Percentiles rank a stretch among this genome's conserved stretches.
phyloP scores from a whole-genome alignment of 2,329 filamentous ascomycete genomes.

The Chaetoscypha palmicola region DNA sequence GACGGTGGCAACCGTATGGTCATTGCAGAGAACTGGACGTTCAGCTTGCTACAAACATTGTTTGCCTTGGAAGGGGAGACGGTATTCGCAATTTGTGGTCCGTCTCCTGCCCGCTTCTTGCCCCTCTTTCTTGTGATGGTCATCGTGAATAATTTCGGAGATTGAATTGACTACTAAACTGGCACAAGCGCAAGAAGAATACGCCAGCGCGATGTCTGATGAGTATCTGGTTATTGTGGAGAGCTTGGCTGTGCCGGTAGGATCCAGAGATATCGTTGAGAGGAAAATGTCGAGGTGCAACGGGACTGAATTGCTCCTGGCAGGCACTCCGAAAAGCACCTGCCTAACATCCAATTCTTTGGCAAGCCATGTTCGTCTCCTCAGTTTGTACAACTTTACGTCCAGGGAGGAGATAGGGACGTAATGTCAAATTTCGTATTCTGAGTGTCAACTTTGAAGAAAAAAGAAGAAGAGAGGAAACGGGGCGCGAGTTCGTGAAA shows the following conservation, averaged over 20 bases:
- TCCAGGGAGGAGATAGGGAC: conserved; percentile 39
- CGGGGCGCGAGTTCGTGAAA: conserved; percentile 1
- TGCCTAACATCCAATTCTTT: conserved; percentile 31
- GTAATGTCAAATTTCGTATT: conserved; percentile 53
- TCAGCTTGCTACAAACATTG: too few relatives aligned
- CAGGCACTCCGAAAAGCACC: conserved; percentile 24
- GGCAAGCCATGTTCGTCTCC: conserved; percentile 38
- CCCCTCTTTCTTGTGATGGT: background rate
- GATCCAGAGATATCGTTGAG: background rate
- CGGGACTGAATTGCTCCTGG: conserved; percentile 28
- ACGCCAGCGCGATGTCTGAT: background rate
- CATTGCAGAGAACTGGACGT: too few relatives aligned
- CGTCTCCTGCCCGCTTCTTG: too few relatives aligned
- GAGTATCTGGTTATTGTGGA: background rate
- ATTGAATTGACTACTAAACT: too few relatives aligned
- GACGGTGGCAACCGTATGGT: too few relatives aligned
- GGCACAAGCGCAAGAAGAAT: too few relatives aligned
- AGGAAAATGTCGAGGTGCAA: conserved; percentile 28
- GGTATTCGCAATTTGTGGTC: too few relatives aligned
- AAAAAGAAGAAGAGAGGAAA: conserved; percentile 28
- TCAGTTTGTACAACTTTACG: conserved; percentile 49
- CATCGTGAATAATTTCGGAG: background rate
- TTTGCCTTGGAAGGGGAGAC: too few relatives aligned
- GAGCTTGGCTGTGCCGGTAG: background rate
- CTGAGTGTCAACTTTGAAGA: conserved; percentile 49